Base-by-base conservation (phyloP, 495 filamentous ascomycete species). In the Mycothermus thermophilus region DNA sequence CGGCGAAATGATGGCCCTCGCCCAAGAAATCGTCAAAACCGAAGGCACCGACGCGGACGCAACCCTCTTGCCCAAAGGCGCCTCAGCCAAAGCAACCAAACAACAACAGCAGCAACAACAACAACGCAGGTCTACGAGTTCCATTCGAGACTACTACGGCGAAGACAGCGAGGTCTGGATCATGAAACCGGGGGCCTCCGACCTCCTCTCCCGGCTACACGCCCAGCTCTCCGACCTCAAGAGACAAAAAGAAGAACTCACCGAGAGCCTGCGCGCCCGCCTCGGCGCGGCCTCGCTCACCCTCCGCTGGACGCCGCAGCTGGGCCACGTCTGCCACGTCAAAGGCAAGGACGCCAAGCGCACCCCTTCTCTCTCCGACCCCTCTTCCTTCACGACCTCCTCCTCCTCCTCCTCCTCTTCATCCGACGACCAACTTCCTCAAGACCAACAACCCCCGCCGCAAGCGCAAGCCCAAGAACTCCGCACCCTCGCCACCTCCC, bases 251-350 rank as follows among this genome's bases (percentile, higher is more conserved):
- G 31, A 43, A 8, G 29, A 49, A 5, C 64, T 96, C 8, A 74
- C 65, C 13, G 60, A 69, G 37, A 53, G 59, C 5, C 65, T 96
- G 9, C 70, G 75, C 15, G 32, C 41, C 4, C 45, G 55, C n/a
- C 50, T 60, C 35, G 54, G 44, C 28, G 76, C 75, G 1, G 47
- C 71, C 7, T 67, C 66, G 30, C 59, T 95, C 8, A 80, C 80
- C 2, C 67, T 97, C 8, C 76, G 74, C 37, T 95, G 83, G 81
- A 80, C 79, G 5, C 76, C 90, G 0, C 74, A 74, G 1, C 63
- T 88, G 3, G 86, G 90, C 2, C 82, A 97, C 50, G 77, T 90
- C 40, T 90, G 81, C 55, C 86, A 95, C 44, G 71, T 95, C 41
- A 93, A 80, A 59, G 84, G 83, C 19, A 87, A 79, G 55, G 76